Evolutionary conservation across 768 basidiomycete genomes (phyloP).

Genomic region (Macrocybe gigantea): DNA sequence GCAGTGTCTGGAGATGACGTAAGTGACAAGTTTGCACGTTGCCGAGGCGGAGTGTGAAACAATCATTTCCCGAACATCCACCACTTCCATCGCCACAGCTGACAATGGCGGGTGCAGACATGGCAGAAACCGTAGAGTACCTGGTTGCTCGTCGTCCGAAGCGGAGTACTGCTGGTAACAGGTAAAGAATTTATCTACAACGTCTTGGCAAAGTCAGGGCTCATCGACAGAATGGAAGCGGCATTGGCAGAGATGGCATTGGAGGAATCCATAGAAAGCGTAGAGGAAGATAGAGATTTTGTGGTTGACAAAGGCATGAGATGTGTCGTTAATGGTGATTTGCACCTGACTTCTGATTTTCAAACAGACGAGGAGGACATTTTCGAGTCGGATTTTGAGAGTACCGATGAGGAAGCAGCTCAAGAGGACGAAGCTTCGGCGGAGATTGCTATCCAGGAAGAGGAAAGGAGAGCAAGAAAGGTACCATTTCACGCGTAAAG

Average conservation of each 20-base stretch:
- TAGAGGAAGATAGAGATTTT: constrained; percentile 75
- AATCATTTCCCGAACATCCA: neutral
- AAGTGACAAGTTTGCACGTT: too few species aligned
- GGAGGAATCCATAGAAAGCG: constrained; percentile 51
- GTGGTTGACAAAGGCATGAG: constrained; percentile 51
- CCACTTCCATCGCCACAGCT: neutral
- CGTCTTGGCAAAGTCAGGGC: constrained; percentile 1
- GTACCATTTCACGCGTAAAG: constrained; percentile 19
- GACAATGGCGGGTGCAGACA: neutral
- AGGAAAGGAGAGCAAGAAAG: constrained; percentile 50
- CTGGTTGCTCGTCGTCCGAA: constrained; percentile 54
- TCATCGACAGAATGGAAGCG: constrained; percentile 57
- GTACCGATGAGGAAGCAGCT: constrained; percentile 69
- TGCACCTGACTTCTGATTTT: constrained; percentile 6
- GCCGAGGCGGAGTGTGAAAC: neutral
- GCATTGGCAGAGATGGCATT: constrained; percentile 66
- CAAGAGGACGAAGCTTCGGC: constrained; percentile 49
- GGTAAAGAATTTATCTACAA: constrained; percentile 33
- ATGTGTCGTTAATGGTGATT: neutral
- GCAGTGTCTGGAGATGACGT: too few species aligned
- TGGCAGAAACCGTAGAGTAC: constrained; percentile 22
- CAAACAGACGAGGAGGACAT: constrained; percentile 71
- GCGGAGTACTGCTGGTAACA: constrained; percentile 75
- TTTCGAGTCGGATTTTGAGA: constrained; percentile 81
- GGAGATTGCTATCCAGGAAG: constrained; percentile 53